Percentiles rank a stretch among this genome's conserved stretches.
phyloP scores from a whole-genome alignment of 192 early-diverging fungal species.

The Backusella liffmaniae region DNA sequence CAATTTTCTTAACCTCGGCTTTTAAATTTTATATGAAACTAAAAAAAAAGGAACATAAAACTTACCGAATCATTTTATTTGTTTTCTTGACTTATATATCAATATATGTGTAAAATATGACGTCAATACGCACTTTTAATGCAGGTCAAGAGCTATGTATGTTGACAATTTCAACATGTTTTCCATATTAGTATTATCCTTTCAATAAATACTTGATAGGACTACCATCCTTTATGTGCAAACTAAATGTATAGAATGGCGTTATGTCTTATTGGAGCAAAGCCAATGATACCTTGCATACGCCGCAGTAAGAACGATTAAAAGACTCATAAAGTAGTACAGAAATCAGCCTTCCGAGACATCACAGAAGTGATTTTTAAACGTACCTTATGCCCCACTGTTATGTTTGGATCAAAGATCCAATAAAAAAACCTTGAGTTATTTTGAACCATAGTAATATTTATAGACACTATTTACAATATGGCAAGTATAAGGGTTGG shows the following conservation, averaged over 20 bases:
- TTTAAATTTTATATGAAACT: not conserved
- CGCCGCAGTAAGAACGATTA: not conserved
- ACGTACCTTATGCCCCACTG: not conserved
- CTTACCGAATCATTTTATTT: not conserved
- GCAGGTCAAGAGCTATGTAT: not conserved
- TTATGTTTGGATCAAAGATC: too few relatives aligned
- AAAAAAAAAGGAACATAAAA: constrained; percentile 1
- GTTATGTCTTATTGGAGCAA: not conserved
- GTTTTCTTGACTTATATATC: not conserved
- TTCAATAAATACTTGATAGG: not conserved
- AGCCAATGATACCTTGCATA: not conserved
- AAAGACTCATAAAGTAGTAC: not conserved
- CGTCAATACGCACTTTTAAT: not conserved
- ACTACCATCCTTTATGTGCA: not conserved
- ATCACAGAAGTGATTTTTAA: not conserved
- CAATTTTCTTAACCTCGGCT: not conserved
- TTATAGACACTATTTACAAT: too few relatives aligned
- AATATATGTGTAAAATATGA: not conserved
- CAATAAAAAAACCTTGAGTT: too few relatives aligned
- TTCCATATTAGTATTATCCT: not conserved
- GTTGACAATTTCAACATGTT: not conserved
- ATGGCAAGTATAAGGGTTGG: too few relatives aligned
- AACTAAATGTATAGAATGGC: not conserved
- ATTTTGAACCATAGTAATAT: too few relatives aligned
- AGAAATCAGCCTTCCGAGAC: not conserved